phyloP scores from a whole-genome alignment of 1,284 basidiomycete species.

The Pascua guehoae region DNA sequence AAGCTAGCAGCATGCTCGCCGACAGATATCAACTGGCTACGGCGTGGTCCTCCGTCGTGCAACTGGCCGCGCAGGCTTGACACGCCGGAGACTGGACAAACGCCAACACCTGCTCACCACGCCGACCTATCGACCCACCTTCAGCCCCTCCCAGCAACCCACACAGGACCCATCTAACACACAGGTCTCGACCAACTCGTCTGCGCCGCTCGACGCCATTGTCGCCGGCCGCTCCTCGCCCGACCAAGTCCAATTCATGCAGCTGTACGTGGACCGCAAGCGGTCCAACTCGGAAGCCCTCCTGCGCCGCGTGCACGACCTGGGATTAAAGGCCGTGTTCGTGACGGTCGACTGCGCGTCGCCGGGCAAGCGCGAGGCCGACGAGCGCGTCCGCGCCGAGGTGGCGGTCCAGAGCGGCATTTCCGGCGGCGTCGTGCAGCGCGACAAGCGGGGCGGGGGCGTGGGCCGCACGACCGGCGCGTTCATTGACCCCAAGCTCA shows the following conservation, averaged over 20 bases:
- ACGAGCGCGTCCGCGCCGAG: slow-evolving; percentile 45
- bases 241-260: slow-evolving; percentile 48
- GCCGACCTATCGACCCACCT: no score
- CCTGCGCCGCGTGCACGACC: slow-evolving; percentile 34
- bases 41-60: no score
- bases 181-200: slow-evolving; percentile 49
- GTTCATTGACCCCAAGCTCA: slow-evolving; percentile 46
- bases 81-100: no score
- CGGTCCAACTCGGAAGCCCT: slow-evolving; percentile 43
- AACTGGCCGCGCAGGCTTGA: no score
- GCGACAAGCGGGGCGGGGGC: slow-evolving; percentile 47
- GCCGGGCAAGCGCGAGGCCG: slow-evolving; percentile 49
- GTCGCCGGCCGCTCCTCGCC: slow-evolving; percentile 26
- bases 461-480: slow-evolving; percentile 48
- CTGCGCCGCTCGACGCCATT: slow-evolving; percentile 43
- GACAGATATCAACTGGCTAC: no score
- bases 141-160: background rate
- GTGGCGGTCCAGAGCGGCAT: slow-evolving; percentile 45
- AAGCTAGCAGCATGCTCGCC: no score
- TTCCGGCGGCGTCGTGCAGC: slow-evolving; percentile 43
- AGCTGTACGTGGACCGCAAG: slow-evolving; percentile 49
- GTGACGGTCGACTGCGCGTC: slow-evolving; percentile 50
- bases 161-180: background rate
- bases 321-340: slow-evolving; percentile 47
- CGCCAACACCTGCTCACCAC: no score